These are phyloP conservation scores for Xylariomycetidae sp. DNA, from an alignment of 2,329 filamentous ascomycete species.

Conservation along the genomic window DNA sequence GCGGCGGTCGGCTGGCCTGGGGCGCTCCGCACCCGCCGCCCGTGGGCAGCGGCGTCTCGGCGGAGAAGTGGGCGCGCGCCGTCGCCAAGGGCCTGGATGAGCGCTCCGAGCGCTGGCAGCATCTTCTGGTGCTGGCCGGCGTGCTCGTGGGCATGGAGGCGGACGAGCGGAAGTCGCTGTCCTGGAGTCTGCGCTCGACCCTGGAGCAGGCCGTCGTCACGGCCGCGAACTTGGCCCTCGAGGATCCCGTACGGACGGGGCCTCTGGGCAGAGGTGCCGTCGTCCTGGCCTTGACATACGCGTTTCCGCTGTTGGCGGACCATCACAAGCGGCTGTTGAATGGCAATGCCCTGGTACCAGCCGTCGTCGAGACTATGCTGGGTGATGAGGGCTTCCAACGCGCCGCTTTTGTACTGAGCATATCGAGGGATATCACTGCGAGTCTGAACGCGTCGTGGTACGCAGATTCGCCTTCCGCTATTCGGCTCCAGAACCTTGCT, in stretches of 20 bases:
- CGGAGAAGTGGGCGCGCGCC: constrained; percentile 50
- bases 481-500: constrained; percentile 51
- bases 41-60: constrained; percentile 37
- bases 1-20: constrained; percentile 7
- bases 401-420: constrained; percentile 65
- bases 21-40: constrained; percentile 8
- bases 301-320: constrained; percentile 65
- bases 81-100: constrained; percentile 53
- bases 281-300: constrained; percentile 68
- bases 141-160: constrained; percentile 71
- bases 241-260: constrained; percentile 34
- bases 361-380: constrained; percentile 61
- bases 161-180: constrained; percentile 57
- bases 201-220: constrained; percentile 68
- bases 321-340: constrained; percentile 52
- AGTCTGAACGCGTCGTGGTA: constrained; percentile 61
- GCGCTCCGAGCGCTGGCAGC: constrained; percentile 67
- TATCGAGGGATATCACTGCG: constrained; percentile 61
- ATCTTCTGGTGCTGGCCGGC: constrained; percentile 73
- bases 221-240: constrained; percentile 71
- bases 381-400: constrained; percentile 68
- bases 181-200: constrained; percentile 55
- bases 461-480: constrained; percentile 52
- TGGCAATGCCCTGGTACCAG: constrained; percentile 64
- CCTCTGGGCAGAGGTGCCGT: constrained; percentile 45